A percentile compares a stretch with the other conserved stretches of the same genome.
These are phyloP conservation scores for Catunica adiposa DNA, from an alignment of 2,329 filamentous ascomycete species.

Conservation along the genomic window DNA sequence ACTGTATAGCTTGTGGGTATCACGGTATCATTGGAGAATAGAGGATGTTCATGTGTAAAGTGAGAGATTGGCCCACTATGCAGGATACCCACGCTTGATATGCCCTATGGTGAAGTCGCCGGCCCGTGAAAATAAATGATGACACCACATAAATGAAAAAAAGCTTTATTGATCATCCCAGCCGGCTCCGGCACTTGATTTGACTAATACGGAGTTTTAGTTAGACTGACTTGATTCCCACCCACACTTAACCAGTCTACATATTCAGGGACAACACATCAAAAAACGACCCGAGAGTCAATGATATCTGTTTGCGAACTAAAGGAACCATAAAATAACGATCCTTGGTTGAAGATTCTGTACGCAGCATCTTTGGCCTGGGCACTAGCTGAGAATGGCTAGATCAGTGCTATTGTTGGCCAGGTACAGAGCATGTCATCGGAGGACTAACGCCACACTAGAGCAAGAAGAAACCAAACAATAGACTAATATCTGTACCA, in stretches of 20 bases:
- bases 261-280: neutral
- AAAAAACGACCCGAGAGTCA: neutral
- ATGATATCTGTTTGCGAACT: neutral
- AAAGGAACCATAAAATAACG: neutral
- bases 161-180: neutral
- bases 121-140: neutral
- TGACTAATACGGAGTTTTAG: too few species aligned
- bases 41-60: too few species aligned
- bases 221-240: too few species aligned
- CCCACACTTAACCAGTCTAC: neutral
- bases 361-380: neutral
- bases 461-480: neutral
- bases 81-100: neutral
- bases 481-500: neutral
- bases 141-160: neutral
- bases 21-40: too few species aligned
- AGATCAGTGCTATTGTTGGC: neutral
- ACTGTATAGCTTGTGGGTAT: too few species aligned
- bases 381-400: neutral
- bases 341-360: neutral
- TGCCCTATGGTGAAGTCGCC: neutral
- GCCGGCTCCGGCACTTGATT: neutral
- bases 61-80: too few species aligned
- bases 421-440: neutral
- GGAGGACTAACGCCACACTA: neutral